Evolutionary conservation across 257 asterid species (phyloP), one percentile per base, ranked within the genome.

Genomic region (Nicotiana obtusifolia): DNA sequence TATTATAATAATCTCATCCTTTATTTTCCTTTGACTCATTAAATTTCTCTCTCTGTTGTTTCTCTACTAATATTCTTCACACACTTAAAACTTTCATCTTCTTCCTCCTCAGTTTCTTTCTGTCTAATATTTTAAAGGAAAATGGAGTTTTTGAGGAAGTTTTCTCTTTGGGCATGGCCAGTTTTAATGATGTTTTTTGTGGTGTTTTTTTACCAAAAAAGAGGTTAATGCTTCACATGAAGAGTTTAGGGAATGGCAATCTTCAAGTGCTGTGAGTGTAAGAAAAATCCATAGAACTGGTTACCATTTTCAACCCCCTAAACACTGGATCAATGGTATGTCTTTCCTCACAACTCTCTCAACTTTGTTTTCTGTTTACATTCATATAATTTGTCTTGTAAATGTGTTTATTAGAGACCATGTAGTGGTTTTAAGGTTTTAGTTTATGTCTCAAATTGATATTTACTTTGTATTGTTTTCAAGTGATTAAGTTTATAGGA

Each of bases 271-370:
- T 35, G 26, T 67, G 1, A 28, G 80, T 52, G 86, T 89, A 5
- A 37, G 10, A 19, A 19, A 24, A 31, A 78, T 65, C 1, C 93
- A 89, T 86, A 83, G 95, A 82, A 86, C 95, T 28, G 92, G 85
- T 8, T 92, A 83, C 62, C 97, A 92, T 75, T 92, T 91, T 57
- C 97, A 92, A 22, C 97, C 97, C 52, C 78, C 66, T 30, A 85
- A 31, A 71, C 75, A 90, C 76, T 92, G 97, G 97, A 88, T 92
- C 22, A 92, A 92, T 52, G 95, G 95, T 92, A 77, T 17, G 26
- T 77, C 1, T 16, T 19, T 41, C 7, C 0, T 44, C 24, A 35
- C 15, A 47, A 47, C 4, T 3, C 6, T 26, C 28, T 26, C n/a
- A n/a, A n/a, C 2, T 26, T 26, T 26, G 1, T 26, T 26, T 26